phyloP scores from a whole-genome alignment of 768 basidiomycete genomes.

The Boletus rubropictus region DNA sequence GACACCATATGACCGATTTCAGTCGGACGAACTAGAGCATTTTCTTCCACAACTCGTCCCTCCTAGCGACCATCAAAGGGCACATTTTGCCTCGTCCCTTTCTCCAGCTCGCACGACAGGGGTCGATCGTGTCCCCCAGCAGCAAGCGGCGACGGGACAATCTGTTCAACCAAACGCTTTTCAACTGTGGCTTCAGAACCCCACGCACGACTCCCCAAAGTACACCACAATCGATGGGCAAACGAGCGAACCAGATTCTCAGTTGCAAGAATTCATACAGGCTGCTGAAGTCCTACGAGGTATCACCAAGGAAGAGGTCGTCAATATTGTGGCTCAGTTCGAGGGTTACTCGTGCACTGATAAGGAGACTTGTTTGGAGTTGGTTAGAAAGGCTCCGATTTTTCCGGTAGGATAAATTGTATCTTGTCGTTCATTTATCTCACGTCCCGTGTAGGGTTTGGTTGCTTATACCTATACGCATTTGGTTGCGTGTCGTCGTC shows the following conservation, averaged over 20 bases:
- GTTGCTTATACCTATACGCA: slow-evolving; percentile 29
- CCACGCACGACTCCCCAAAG: neutral
- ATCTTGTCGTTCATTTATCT: slow-evolving; percentile 1
- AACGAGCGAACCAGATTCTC: neutral
- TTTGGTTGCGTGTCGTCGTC: slow-evolving; percentile 13
- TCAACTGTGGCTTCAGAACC: slow-evolving; percentile 8
- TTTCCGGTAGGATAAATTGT: slow-evolving; percentile 19
- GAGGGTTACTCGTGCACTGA: slow-evolving; percentile 4
- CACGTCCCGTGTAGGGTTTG: slow-evolving; percentile 16
- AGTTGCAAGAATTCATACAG: neutral
- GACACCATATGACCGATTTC: neutral
- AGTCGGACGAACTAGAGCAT: neutral
- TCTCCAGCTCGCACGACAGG: neutral
- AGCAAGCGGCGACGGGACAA: neutral
- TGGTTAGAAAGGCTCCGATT: slow-evolving; percentile 14
- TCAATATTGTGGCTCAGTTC: slow-evolving; percentile 18
- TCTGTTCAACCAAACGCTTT: slow-evolving; percentile 11
- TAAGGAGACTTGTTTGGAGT: slow-evolving; percentile 10
- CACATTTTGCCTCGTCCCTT: neutral
- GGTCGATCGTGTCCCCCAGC: neutral
- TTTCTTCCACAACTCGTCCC: neutral
- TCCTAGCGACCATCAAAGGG: neutral
- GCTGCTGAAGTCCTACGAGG: slow-evolving; percentile 10
- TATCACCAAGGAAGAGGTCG: slow-evolving; percentile 10
- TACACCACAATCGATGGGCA: slow-evolving; percentile 22